Evolutionary conservation across 78 protist species (phyloP).

Genomic region (Anaeramoeba flamelloides): DNA sequence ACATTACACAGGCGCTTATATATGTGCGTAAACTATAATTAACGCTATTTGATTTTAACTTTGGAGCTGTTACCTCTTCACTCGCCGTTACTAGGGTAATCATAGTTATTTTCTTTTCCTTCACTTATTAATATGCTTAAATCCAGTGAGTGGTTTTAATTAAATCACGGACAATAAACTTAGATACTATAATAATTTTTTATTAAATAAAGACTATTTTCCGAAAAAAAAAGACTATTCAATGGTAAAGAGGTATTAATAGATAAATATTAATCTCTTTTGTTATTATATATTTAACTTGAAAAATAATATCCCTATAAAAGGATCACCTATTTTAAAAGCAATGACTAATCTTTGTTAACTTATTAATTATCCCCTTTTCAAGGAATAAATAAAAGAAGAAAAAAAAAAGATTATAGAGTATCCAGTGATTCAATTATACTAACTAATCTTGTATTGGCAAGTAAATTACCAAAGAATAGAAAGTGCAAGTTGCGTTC

Average conservation of each 20-base stretch:
- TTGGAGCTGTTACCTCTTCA: conserved; percentile 58
- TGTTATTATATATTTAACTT: not conserved
- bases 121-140: conserved; percentile 75
- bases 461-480: not conserved
- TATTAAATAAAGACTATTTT: not conserved
- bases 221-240: not conserved
- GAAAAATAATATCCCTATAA: not conserved
- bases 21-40: not conserved
- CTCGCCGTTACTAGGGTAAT: conserved; percentile 74
- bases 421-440: conserved; percentile 8
- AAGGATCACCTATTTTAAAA: not conserved
- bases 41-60: not conserved
- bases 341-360: no score
- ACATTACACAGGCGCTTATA: no score
- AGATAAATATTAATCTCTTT: no score
- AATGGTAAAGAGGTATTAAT: no score
- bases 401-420: no score
- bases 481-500: conserved; percentile 56
- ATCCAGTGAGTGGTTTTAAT: conserved; percentile 62
- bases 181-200: not conserved
- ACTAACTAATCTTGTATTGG: no score
- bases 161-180: conserved; percentile 12
- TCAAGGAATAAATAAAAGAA: no score
- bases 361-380: no score
- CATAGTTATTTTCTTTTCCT: conserved; percentile 75